A percentile compares a stretch with the other conserved stretches of the same genome.
Conservation (phyloP, 2,329 filamentous ascomycete genomes). For the Pestalotiopsis sp. region DNA sequence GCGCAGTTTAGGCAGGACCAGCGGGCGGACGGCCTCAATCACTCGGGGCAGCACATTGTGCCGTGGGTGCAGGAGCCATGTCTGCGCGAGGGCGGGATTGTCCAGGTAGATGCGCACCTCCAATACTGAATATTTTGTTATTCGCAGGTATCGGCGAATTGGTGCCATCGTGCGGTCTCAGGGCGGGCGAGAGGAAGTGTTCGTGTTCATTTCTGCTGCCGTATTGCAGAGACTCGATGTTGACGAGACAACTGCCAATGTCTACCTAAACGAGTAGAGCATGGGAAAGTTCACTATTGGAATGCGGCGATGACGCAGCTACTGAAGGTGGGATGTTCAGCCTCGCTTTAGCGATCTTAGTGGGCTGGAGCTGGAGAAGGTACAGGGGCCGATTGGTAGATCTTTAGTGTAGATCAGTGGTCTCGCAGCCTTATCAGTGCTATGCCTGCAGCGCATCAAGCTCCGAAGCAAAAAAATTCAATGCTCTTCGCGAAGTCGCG, state of each 20-base stretch:
- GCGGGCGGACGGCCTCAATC: constrained; percentile 81
- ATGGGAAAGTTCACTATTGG: background rate
- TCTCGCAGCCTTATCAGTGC: background rate
- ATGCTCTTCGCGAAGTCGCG: background rate
- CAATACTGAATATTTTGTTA: constrained; percentile 92
- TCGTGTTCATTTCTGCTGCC: background rate
- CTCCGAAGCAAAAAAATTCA: background rate
- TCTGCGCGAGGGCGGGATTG: constrained; percentile 78
- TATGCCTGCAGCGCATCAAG: background rate
- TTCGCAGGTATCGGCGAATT: constrained; percentile 85
- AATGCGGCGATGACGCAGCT: constrained; percentile 6
- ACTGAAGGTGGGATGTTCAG: background rate
- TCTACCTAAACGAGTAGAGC: background rate
- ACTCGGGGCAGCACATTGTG: constrained; percentile 79
- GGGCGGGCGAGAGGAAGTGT: background rate
- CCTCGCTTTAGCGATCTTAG: constrained; percentile 10
- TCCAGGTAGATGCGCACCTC: constrained; percentile 97
- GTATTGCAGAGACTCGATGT: background rate
- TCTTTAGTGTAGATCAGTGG: constrained; percentile 2
- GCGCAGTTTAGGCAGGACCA: constrained; percentile 86
- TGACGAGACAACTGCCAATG: background rate
- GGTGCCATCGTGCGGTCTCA: constrained; percentile 68
- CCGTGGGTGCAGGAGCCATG: constrained; percentile 81
- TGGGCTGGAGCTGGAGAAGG: background rate
- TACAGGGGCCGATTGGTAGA: background rate